A percentile compares a stretch with the other conserved stretches of the same genome.
These are phyloP conservation scores for Aspergillus wentii DNA, from an alignment of 495 filamentous ascomycete genomes.

Conservation along the genomic window DNA sequence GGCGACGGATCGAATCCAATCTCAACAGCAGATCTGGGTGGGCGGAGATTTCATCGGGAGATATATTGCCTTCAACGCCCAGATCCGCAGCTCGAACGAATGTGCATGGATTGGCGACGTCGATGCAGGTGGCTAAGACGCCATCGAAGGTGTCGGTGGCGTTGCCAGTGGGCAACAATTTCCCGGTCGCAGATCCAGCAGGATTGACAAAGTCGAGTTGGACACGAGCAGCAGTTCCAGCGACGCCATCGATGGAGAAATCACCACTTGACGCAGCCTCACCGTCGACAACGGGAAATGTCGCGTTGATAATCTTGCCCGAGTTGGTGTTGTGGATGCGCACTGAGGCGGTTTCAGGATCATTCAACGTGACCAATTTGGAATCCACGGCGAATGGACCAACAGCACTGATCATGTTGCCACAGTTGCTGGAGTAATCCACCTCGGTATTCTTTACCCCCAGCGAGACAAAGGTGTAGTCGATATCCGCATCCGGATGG, in stretches of 20 bases:
- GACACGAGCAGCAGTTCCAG: conserved; percentile 52
- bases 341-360: conserved; percentile 22
- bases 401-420: conserved; percentile 66
- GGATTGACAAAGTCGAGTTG: conserved; percentile 61
- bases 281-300: conserved; percentile 44
- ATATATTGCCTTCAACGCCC: conserved; percentile 41
- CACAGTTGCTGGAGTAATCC: conserved; percentile 68
- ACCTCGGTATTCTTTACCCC: conserved; percentile 54
- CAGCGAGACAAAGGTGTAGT: conserved; percentile 69
- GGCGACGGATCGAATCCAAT: conserved; percentile 57
- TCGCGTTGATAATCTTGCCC: conserved; percentile 42
- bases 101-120: conserved; percentile 64
- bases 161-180: conserved; percentile 59
- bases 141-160: conserved; percentile 48
- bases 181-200: conserved; percentile 63
- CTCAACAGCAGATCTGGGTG: conserved; percentile 40
- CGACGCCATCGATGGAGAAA: conserved; percentile 65
- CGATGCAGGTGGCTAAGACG: conserved; percentile 52
- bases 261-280: conserved; percentile 47
- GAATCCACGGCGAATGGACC: conserved; percentile 61
- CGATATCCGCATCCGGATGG: conserved; percentile 54
- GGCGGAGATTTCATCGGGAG: conserved; percentile 47
- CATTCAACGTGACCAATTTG: conserved; percentile 29
- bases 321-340: conserved; percentile 53
- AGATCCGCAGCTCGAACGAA: conserved; percentile 55